Evolutionary conservation across 2,329 filamentous ascomycete species (phyloP).

Genomic region (Herpotrichia juniperi): DNA sequence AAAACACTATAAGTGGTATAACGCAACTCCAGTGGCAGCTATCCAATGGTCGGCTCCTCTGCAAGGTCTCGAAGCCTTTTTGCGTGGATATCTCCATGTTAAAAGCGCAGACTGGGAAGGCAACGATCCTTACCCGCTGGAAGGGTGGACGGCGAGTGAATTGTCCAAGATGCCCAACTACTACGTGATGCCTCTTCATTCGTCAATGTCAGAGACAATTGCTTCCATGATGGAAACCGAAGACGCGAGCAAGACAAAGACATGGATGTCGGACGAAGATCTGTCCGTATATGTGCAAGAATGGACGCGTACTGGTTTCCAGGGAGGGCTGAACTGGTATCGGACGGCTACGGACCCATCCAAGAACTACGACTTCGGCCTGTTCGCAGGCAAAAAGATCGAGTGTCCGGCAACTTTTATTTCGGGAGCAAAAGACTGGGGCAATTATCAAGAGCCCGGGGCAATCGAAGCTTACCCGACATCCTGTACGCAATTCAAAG

Average conservation of each 20-base stretch:
- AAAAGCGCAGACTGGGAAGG: constrained; percentile 67
- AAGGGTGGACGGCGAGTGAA: constrained; percentile 62
- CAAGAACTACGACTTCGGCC: constrained; percentile 57
- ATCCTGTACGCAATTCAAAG: constrained; percentile 61
- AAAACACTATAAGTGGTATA: constrained; percentile 75
- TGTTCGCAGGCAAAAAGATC: constrained; percentile 66
- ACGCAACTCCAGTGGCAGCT: constrained; percentile 57
- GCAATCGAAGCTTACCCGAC: constrained; percentile 63
- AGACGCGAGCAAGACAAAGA: constrained; percentile 51
- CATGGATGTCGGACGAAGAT: constrained; percentile 65
- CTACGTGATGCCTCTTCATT: constrained; percentile 68
- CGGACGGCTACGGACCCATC: constrained; percentile 61
- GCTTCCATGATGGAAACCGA: constrained; percentile 61
- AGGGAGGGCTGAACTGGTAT: constrained; percentile 72
- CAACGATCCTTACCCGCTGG: constrained; percentile 61
- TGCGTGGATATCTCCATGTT: constrained; percentile 71
- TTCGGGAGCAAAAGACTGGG: constrained; percentile 69
- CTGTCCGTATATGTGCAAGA: constrained; percentile 66
- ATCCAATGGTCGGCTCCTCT: constrained; percentile 54
- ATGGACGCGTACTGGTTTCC: constrained; percentile 67
- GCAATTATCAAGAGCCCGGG: constrained; percentile 70
- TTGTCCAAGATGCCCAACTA: constrained; percentile 68
- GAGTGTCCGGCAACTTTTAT: constrained; percentile 67
- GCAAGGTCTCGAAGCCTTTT: constrained; percentile 63
- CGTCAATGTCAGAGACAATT: constrained; percentile 66